Conservation (phyloP, 2,329 filamentous ascomycete species). For the Pseudogymnoascus pannorum region DNA sequence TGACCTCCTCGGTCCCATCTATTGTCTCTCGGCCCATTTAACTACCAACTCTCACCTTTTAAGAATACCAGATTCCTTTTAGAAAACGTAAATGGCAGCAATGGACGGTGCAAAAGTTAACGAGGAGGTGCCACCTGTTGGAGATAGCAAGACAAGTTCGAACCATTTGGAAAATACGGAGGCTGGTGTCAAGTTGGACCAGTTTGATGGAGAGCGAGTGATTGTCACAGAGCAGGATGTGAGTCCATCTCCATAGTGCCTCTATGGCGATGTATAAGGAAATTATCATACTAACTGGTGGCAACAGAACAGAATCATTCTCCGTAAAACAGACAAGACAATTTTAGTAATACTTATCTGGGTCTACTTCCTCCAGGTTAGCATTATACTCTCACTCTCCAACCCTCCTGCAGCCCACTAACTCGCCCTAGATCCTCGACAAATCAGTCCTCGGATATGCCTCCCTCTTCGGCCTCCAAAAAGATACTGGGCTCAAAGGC, state of each 20-base stretch:
- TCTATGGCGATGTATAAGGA: not conserved
- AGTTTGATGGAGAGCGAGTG: not conserved
- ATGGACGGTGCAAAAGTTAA: not conserved
- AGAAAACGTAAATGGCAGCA: not conserved
- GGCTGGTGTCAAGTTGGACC: not conserved
- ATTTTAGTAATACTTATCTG: conserved; percentile 32
- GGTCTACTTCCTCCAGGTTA: conserved; percentile 37
- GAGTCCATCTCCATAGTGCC: not conserved
- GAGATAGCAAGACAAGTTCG: not conserved
- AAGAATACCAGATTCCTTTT: not conserved
- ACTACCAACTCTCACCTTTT: not conserved
- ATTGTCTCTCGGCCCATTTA: not conserved
- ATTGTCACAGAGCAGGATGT: conserved; percentile 4
- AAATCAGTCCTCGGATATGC: conserved; percentile 48
- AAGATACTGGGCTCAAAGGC: conserved; percentile 46
- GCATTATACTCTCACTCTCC: not conserved
- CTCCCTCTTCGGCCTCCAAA: conserved; percentile 50
- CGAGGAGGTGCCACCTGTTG: not conserved
- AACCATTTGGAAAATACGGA: not conserved
- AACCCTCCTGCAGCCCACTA: not conserved
- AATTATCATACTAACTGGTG: not conserved
- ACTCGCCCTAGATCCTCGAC: conserved; percentile 35
- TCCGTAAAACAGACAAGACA: conserved; percentile 8
- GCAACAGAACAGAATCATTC: not conserved
- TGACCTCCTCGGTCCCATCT: not conserved